Percentiles rank a stretch among this genome's conserved stretches.
Evolutionary conservation across 73 alveolate species (phyloP).

Genomic region (Effrenium voratum): DNA sequence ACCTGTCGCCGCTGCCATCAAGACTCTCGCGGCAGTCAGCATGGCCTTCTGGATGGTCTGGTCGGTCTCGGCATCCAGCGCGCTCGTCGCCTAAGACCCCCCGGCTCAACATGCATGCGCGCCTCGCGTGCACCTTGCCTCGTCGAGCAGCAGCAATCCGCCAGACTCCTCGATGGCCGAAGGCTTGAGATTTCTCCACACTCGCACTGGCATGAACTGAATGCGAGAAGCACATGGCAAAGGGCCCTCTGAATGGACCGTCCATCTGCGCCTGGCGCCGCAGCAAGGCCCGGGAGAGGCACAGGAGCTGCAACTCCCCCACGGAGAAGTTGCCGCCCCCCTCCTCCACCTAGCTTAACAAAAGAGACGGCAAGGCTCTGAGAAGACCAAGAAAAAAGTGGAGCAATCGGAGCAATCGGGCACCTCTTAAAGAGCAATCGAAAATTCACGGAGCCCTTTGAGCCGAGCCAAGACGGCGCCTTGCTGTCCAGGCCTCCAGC

Average conservation of each 20-base stretch:
- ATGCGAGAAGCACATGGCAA: not conserved
- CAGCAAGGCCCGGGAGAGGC: conserved; percentile 80
- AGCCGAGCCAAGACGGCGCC: not conserved
- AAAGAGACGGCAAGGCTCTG: not conserved
- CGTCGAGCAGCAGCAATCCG: conserved; percentile 71
- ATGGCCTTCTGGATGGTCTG: conserved; percentile 78
- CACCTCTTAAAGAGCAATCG: not conserved
- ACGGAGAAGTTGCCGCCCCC: conserved; percentile 81
- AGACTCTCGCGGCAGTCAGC: not conserved
- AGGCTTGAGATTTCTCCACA: not conserved
- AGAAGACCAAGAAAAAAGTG: not conserved
- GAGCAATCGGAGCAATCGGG: no score
- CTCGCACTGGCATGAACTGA: not conserved
- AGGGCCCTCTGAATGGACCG: not conserved
- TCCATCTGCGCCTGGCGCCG: conserved; percentile 41
- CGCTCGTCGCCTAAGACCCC: conserved; percentile 53
- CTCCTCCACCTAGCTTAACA: not conserved
- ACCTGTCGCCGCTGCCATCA: not conserved
- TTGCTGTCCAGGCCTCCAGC: conserved; percentile 83
- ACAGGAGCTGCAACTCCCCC: conserved; percentile 90
- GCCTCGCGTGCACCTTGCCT: not conserved
- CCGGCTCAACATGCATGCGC: not conserved
- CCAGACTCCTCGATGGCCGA: conserved; percentile 52
- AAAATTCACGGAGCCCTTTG: not conserved
- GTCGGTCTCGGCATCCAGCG: conserved; percentile 78